These are phyloP conservation scores for Fusarium sp. DNA, from an alignment of 2,329 filamentous ascomycete species.

Conservation along the genomic window DNA sequence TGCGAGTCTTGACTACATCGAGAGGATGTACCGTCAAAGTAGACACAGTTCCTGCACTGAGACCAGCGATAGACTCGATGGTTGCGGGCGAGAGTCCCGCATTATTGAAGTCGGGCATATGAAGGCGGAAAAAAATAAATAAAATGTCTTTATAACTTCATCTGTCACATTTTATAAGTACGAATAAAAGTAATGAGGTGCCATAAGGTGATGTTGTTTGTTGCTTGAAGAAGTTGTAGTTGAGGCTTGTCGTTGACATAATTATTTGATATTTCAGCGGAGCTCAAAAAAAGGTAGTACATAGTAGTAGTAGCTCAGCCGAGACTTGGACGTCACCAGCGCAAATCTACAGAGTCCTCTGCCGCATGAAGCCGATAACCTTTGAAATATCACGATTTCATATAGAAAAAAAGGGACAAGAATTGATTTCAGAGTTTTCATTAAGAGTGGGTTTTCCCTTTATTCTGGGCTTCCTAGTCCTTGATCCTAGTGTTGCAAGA, in stretches of 20 bases:
- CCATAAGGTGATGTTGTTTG: not conserved
- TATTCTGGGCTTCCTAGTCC: conserved; percentile 26
- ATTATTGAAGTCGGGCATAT: conserved; percentile 62
- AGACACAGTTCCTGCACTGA: conserved; percentile 86
- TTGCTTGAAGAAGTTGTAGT: not conserved
- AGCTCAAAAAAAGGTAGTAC: conserved; percentile 12
- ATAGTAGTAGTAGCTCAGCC: conserved; percentile 21
- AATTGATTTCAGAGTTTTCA: conserved; percentile 14
- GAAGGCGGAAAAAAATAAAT: conserved; percentile 36
- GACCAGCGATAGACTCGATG: conserved; percentile 89
- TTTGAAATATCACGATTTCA: not conserved
- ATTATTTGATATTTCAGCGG: conserved; percentile 37
- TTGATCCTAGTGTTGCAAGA: conserved; percentile 26
- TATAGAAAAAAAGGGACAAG: not conserved
- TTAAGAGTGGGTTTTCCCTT: conserved; percentile 42
- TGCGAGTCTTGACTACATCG: conserved; percentile 94
- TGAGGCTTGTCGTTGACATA: conserved; percentile 7
- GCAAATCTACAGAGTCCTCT: conserved; percentile 3
- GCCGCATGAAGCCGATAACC: conserved; percentile 22
- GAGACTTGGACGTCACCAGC: conserved; percentile 36
- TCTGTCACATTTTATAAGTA: conserved; percentile 43
- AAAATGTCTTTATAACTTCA: conserved; percentile 10
- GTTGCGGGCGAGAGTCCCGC: conserved; percentile 77
- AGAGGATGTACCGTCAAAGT: conserved; percentile 92
- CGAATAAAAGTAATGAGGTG: not conserved